phyloP scores from a whole-genome alignment of 208 protist species.

The Leishmania arabica region DNA sequence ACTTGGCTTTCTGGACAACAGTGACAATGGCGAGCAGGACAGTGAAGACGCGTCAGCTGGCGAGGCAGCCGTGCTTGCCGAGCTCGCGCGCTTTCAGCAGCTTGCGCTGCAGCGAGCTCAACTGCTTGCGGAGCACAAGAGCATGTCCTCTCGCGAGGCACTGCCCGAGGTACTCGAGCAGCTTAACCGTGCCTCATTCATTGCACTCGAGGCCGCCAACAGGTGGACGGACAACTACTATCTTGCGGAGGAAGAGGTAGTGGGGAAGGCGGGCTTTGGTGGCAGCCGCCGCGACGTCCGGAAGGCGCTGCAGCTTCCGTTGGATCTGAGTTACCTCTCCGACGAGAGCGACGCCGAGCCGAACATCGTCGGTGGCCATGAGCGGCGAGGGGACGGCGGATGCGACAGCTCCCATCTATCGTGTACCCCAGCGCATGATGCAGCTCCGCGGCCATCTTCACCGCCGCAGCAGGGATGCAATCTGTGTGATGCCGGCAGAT shows the following conservation, averaged over 20 bases:
- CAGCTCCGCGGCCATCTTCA: not conserved
- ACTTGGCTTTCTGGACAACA: not conserved
- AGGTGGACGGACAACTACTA: conserved; percentile 88
- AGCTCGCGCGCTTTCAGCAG: not conserved
- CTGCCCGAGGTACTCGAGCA: conserved; percentile 27
- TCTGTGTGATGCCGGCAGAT: not conserved
- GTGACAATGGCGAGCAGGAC: not conserved
- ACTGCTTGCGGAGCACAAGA: conserved; percentile 15
- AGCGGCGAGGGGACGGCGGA: not conserved
- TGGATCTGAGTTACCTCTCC: conserved; percentile 55
- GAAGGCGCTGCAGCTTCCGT: conserved; percentile 43
- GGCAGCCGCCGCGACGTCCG: conserved; percentile 47
- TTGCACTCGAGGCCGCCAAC: conserved; percentile 64
- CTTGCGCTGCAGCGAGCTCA: conserved; percentile 11
- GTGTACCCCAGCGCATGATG: not conserved
- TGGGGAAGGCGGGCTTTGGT: conserved; percentile 20
- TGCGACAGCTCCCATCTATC: not conserved
- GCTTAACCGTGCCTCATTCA: conserved; percentile 28
- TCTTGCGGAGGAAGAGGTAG: conserved; percentile 61
- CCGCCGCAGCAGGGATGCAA: not conserved
- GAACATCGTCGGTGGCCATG: not conserved
- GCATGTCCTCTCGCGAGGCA: not conserved
- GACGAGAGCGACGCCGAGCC: conserved; percentile 17
- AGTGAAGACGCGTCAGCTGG: conserved; percentile 2
- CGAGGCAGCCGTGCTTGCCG: not conserved